Conservation (phyloP, 106 monocot genomes). For the Acorus calamus region DNA sequence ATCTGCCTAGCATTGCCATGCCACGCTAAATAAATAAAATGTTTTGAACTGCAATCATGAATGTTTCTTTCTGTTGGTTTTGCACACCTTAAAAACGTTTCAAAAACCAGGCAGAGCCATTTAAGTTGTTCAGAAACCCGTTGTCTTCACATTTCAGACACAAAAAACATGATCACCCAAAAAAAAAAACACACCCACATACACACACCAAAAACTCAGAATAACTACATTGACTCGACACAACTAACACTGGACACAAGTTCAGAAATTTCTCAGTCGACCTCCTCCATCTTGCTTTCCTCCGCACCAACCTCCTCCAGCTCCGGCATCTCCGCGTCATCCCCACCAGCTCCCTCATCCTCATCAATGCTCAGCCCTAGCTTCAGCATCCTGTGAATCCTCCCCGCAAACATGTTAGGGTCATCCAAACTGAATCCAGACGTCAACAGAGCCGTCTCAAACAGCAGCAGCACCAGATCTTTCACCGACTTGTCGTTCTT, state of each 20-base stretch:
- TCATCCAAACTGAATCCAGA: slow-evolving; percentile 24
- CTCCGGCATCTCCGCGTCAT: slow-evolving; percentile 20
- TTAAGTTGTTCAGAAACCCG: slow-evolving; percentile 2
- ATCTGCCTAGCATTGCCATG: no score
- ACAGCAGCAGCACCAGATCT: slow-evolving; percentile 20
- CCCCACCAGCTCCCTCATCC: slow-evolving; percentile 8
- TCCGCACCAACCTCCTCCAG: slow-evolving; percentile 15
- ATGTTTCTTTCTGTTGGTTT: no score
- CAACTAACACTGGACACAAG: background rate
- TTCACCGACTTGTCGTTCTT: slow-evolving; percentile 28
- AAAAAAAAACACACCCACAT: no score
- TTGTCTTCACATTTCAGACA: slow-evolving; percentile 16
- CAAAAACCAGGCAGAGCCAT: background rate
- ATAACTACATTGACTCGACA: no score
- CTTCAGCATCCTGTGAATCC: slow-evolving; percentile 29
- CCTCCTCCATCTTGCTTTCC: slow-evolving; percentile 32
- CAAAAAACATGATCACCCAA: background rate
- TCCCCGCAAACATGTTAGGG: slow-evolving; percentile 18
- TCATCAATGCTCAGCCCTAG: slow-evolving; percentile 20
- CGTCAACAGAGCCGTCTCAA: slow-evolving; percentile 18
- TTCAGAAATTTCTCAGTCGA: slow-evolving; percentile 5
- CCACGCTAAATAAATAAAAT: no score
- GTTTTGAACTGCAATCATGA: no score
- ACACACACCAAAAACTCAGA: no score
- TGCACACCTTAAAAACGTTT: no score